A percentile compares a stretch with the other conserved stretches of the same genome.
phyloP scores from a whole-genome alignment of 805 yeast genomes.

The Cyberlindnera xylosilytica region DNA sequence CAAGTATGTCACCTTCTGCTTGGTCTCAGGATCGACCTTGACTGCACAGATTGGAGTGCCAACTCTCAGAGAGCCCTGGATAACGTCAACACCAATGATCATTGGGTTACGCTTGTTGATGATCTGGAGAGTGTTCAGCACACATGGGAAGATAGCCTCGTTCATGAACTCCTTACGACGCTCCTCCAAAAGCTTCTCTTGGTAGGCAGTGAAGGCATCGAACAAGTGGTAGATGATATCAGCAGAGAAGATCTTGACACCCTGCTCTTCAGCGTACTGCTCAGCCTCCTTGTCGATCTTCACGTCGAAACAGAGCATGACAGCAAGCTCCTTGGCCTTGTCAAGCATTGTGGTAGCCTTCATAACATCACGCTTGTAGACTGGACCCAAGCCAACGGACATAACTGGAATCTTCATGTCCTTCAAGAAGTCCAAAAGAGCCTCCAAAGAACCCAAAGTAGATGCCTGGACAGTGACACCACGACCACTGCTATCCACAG shows the following conservation, averaged over 20 bases:
- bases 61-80: conserved; percentile 81
- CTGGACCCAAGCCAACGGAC: conserved; percentile 98
- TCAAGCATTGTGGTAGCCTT: conserved; percentile 96
- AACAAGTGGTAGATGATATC: conserved; percentile 95
- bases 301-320: conserved; percentile 99
- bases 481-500: conserved; percentile 90
- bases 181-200: conserved; percentile 79
- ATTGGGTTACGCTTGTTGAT: conserved; percentile 98
- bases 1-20: conserved; percentile 60
- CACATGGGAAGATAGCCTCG: conserved; percentile 93
- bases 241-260: conserved; percentile 89
- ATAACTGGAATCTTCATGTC: conserved; percentile 99
- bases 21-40: conserved; percentile 81
- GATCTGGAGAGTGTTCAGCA: conserved; percentile 88
- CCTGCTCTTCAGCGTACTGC: conserved; percentile 93
- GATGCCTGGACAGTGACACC: conserved; percentile 99
- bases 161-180: conserved; percentile 87
- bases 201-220: conserved; percentile 92
- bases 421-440: conserved; percentile 92
- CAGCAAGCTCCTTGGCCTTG: conserved; percentile 90
- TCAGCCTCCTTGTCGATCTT: conserved; percentile 97
- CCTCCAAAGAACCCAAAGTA: conserved; percentile 97
- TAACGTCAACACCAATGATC: conserved; percentile 98
- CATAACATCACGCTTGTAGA: conserved; percentile 96
- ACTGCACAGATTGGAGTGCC: conserved; percentile 98